A percentile compares a stretch with the other conserved stretches of the same genome.
These are phyloP conservation scores for Talaromyces sp. DNA, from an alignment of 2,329 filamentous ascomycete genomes.

Conservation along the genomic window DNA sequence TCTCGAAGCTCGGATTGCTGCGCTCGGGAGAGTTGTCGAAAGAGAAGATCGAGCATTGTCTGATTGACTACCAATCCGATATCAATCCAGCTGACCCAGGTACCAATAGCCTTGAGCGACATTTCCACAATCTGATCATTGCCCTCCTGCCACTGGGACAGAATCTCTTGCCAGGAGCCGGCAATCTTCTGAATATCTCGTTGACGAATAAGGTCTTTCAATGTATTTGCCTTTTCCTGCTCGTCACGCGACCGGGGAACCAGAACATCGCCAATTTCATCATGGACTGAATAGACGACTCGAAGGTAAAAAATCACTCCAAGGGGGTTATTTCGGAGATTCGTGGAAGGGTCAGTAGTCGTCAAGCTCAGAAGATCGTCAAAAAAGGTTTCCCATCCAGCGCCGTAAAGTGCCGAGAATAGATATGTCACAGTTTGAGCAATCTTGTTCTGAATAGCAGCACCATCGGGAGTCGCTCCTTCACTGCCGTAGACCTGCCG, in stretches of 20 bases:
- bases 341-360: slow-evolving; percentile 52
- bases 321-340: slow-evolving; percentile 60
- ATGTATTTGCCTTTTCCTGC: slow-evolving; percentile 75
- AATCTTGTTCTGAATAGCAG: slow-evolving; percentile 89
- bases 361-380: slow-evolving; percentile 82
- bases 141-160: slow-evolving; percentile 68
- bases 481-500: slow-evolving; percentile 64
- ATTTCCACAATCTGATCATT: slow-evolving; percentile 74
- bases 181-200: slow-evolving; percentile 87
- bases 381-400: slow-evolving; percentile 83
- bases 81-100: slow-evolving; percentile 99
- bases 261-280: slow-evolving; percentile 93
- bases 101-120: slow-evolving; percentile 84
- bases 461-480: slow-evolving; percentile 58
- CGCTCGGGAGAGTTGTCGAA: slow-evolving; percentile 79
- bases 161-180: slow-evolving; percentile 83
- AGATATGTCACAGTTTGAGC: slow-evolving; percentile 93
- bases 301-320: slow-evolving; percentile 85
- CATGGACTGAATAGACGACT: slow-evolving; percentile 82
- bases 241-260: slow-evolving; percentile 72
- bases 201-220: slow-evolving; percentile 85
- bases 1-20: slow-evolving; percentile 55
- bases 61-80: slow-evolving; percentile 90
- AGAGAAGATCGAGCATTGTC: slow-evolving; percentile 75
- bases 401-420: slow-evolving; percentile 79